A percentile compares a stretch with the other conserved stretches of the same genome.
Conservation (phyloP, 805 yeast species). For the Candida gorgasii region DNA sequence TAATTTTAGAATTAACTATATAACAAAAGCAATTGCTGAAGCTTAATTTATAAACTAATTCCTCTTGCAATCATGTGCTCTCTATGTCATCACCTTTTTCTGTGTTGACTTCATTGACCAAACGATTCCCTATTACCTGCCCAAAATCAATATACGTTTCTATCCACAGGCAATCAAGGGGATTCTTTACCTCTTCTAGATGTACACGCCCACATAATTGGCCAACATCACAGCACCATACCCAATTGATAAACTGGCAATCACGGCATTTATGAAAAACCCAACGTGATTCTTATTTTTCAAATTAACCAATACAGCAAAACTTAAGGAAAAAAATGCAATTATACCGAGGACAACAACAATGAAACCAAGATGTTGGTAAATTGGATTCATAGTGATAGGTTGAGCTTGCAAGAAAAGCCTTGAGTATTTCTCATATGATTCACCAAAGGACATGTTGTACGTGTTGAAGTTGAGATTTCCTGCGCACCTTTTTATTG, state of each 20-base stretch:
- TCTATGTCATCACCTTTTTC: no score
- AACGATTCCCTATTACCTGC: no score
- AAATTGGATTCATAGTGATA: slow-evolving; percentile 22
- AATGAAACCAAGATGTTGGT: slow-evolving; percentile 14
- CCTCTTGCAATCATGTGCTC: no score
- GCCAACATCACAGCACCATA: slow-evolving; percentile 37
- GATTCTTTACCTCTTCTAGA: no score
- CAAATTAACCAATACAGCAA: slow-evolving; percentile 29
- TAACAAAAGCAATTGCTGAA: no score
- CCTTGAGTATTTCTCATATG: slow-evolving; percentile 26
- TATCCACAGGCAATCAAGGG: background rate
- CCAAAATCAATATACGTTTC: no score
- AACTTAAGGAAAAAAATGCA: slow-evolving; percentile 31
- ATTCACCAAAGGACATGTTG: slow-evolving; percentile 23
- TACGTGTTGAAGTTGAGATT: slow-evolving; percentile 9
- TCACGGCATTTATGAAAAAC: slow-evolving; percentile 29
- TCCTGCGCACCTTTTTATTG: slow-evolving; percentile 8
- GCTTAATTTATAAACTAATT: no score
- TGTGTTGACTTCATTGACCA: no score
- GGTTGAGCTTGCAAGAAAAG: slow-evolving; percentile 25
- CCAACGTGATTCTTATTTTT: slow-evolving; percentile 24
- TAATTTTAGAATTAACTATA: no score
- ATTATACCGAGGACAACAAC: slow-evolving; percentile 25
- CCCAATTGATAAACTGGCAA: slow-evolving; percentile 41
- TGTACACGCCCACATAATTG: slow-evolving; percentile 46